These are phyloP conservation scores for Nakaseomyces sp. DNA, from an alignment of 1,139 yeast species.

Conservation along the genomic window DNA sequence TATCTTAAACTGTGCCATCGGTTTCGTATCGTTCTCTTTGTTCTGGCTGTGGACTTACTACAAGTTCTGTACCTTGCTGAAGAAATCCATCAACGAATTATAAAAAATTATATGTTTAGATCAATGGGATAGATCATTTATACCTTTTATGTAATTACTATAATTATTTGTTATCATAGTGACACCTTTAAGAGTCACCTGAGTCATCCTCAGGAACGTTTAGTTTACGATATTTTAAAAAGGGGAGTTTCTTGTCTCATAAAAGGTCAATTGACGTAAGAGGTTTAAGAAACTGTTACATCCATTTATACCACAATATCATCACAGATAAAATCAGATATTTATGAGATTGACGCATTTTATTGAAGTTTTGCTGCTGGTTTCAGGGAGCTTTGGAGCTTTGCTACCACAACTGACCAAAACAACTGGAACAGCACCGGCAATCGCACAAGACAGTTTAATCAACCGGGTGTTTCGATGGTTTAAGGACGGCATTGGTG, in stretches of 20 bases:
- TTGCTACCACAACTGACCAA: background rate
- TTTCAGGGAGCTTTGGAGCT: background rate
- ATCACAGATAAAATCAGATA: too few species aligned
- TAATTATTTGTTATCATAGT: too few species aligned
- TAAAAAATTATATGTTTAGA: constrained; percentile 10
- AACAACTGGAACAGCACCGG: background rate
- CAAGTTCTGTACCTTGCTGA: constrained; percentile 37
- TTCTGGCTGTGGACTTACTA: constrained; percentile 74
- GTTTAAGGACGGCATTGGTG: background rate
- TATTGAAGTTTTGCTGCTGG: background rate
- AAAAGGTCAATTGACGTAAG: too few species aligned
- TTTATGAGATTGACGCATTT: too few species aligned
- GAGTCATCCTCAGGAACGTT: constrained; percentile 3
- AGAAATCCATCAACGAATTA: constrained; percentile 21
- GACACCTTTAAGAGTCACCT: too few species aligned
- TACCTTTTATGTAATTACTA: too few species aligned
- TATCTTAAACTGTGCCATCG: constrained; percentile 59
- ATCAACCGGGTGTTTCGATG: background rate
- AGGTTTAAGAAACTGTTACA: too few species aligned
- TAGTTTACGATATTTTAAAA: background rate
- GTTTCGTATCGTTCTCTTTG: constrained; percentile 65
- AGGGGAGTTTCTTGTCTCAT: background rate
- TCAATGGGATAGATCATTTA: too few species aligned
- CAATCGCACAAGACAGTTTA: background rate
- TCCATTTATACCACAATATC: too few species aligned